Percentiles rank a stretch among this genome's conserved stretches.
phyloP scores from a whole-genome alignment of 192 early-diverging fungal species.

The Entomortierella lignicola region DNA sequence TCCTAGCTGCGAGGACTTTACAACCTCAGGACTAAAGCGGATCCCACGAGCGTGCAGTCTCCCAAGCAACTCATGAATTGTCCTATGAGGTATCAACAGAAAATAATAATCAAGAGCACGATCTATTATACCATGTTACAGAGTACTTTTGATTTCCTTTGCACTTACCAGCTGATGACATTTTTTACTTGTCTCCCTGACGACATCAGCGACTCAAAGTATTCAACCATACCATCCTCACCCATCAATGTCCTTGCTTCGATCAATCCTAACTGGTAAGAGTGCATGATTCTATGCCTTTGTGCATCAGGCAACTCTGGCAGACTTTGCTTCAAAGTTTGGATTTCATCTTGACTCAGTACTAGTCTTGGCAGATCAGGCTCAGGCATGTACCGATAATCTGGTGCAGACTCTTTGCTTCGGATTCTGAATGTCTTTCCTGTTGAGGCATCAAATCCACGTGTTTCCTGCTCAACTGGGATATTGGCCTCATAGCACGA shows the following conservation, averaged over 20 bases:
- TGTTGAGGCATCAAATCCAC: slow-evolving; percentile 77
- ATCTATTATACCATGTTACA: neutral
- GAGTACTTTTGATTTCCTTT: too few species aligned
- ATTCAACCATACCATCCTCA: slow-evolving; percentile 78
- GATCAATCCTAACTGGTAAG: slow-evolving; percentile 70
- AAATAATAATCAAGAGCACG: too few species aligned
- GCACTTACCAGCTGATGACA: slow-evolving; percentile 46
- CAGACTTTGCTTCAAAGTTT: slow-evolving; percentile 50
- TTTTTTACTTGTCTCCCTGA: slow-evolving; percentile 15
- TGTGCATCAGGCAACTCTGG: slow-evolving; percentile 82
- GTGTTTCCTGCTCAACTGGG: slow-evolving; percentile 76
- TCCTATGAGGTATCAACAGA: slow-evolving; percentile 52
- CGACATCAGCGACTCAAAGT: slow-evolving; percentile 75
- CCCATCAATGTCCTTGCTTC: slow-evolving; percentile 75
- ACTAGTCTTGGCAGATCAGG: slow-evolving; percentile 72
- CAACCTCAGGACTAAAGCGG: slow-evolving; percentile 58
- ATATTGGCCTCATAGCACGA: slow-evolving; percentile 64
- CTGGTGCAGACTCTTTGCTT: slow-evolving; percentile 86
- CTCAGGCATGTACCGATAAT: slow-evolving; percentile 93
- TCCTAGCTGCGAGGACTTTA: slow-evolving; percentile 67
- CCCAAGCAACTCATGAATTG: slow-evolving; percentile 70
- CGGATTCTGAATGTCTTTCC: slow-evolving; percentile 76
- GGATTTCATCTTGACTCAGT: slow-evolving; percentile 48
- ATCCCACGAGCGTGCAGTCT: slow-evolving; percentile 59
- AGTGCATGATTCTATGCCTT: slow-evolving; percentile 63